Conservation (phyloP, 2,329 filamentous ascomycete genomes). For the Phyllosticta ampelicida region DNA sequence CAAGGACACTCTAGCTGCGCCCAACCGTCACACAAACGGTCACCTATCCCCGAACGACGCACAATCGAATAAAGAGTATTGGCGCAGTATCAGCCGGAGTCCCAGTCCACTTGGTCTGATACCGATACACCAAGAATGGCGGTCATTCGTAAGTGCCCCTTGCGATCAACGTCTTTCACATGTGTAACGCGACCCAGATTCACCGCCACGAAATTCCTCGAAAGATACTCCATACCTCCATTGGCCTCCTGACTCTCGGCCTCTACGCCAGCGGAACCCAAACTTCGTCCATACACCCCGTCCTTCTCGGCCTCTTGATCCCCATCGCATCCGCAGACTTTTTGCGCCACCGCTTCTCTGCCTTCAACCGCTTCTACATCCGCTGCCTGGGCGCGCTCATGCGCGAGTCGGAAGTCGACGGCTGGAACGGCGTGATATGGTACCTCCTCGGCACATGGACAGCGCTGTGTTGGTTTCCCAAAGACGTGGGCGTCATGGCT, state of each 20-base stretch:
- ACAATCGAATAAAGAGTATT: conserved; percentile 53
- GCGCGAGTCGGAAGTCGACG: conserved; percentile 88
- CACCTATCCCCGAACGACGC: conserved; percentile 56
- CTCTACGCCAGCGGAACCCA: conserved; percentile 75
- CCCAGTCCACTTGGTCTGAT: conserved; percentile 90
- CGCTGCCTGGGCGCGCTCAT: conserved; percentile 77
- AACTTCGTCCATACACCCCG: conserved; percentile 67
- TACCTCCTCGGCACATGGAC: conserved; percentile 87
- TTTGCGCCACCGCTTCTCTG: conserved; percentile 68
- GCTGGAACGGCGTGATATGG: conserved; percentile 95
- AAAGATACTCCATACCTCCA: conserved; percentile 81
- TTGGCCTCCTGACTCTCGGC: conserved; percentile 84
- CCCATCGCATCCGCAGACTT: conserved; percentile 77
- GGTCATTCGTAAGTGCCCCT: conserved; percentile 55
- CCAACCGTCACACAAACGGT: conserved; percentile 45
- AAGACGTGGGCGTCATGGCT: conserved; percentile 83
- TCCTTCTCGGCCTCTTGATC: conserved; percentile 67
- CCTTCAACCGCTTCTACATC: conserved; percentile 82
- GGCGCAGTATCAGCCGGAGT: conserved; percentile 81
- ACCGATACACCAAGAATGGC: conserved; percentile 86
- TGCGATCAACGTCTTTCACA: background rate
- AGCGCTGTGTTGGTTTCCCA: conserved; percentile 78
- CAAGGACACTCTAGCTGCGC: conserved; percentile 32
- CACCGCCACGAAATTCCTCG: conserved; percentile 96
- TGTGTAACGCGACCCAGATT: conserved; percentile 26